Percentiles rank a stretch among this genome's conserved stretches.
Conservation (phyloP, 129 eudicot genomes). For the Deinandra increscens region DNA sequence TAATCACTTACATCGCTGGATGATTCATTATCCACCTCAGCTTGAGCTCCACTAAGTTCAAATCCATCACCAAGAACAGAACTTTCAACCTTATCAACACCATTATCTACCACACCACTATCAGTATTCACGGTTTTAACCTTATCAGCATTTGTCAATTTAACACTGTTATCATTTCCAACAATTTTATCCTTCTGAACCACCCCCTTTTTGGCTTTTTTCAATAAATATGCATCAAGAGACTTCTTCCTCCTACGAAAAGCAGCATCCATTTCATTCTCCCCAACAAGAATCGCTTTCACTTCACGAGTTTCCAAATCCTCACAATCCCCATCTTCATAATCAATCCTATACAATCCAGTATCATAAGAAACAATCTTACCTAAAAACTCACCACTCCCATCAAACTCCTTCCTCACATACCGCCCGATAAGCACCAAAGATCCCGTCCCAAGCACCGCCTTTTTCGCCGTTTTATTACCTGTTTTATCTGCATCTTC, state of each 20-base stretch:
- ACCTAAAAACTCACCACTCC: conserved; percentile 67
- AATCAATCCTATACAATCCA: conserved; percentile 85
- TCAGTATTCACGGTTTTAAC: conserved; percentile 26
- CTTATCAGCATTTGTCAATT: conserved; percentile 31
- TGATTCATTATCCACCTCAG: conserved; percentile 46
- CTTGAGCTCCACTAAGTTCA: conserved; percentile 34
- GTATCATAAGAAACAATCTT: conserved; percentile 60
- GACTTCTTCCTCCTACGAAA: conserved; percentile 49
- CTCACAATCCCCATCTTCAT: conserved; percentile 97
- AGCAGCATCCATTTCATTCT: conserved; percentile 41
- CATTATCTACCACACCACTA: conserved; percentile 17
- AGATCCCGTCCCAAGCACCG: conserved; percentile 36
- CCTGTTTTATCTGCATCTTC: conserved; percentile 36
- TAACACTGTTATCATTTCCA: conserved; percentile 13
- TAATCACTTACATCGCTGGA: conserved; percentile 54
- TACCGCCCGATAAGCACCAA: conserved; percentile 63
- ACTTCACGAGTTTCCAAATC: conserved; percentile 77
- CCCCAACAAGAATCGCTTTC: conserved; percentile 48
- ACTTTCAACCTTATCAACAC: conserved; percentile 36
- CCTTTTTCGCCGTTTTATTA: conserved; percentile 35
- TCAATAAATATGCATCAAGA: conserved; percentile 48
- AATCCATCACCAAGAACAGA: conserved; percentile 22
- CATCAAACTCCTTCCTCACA: conserved; percentile 80
- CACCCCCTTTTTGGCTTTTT: conserved; percentile 29
- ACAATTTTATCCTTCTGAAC: conserved; percentile 20